Conservation (phyloP, 352 stramenopile genomes). For the Albugo candida region DNA sequence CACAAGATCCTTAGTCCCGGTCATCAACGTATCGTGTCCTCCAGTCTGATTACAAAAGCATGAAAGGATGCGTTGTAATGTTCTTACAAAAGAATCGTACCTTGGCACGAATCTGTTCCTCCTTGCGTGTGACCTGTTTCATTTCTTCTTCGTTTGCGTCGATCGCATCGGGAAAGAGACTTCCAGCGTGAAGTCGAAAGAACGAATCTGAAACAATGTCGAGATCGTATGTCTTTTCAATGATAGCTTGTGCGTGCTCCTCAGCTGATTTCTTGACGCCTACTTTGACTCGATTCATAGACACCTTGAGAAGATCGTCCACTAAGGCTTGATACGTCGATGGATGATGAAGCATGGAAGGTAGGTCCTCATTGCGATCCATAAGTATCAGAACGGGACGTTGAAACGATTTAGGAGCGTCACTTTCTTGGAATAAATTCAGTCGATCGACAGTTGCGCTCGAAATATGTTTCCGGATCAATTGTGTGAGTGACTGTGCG, state of each 20-base stretch:
- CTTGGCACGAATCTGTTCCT: constrained; percentile 55
- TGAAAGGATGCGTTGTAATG: background rate
- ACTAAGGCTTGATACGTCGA: constrained; percentile 89
- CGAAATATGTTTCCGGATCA: constrained; percentile 53
- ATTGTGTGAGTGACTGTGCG: constrained; percentile 80
- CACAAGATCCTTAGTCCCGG: constrained; percentile 66
- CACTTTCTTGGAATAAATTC: background rate
- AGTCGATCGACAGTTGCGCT: background rate
- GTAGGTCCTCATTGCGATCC: constrained; percentile 93
- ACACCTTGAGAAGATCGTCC: constrained; percentile 91
- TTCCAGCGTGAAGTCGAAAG: constrained; percentile 55
- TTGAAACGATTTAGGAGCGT: constrained; percentile 11
- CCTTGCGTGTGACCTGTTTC: constrained; percentile 71
- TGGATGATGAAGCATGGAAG: constrained; percentile 88
- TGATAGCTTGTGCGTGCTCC: constrained; percentile 11
- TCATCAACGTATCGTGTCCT: constrained; percentile 34
- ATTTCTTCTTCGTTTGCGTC: constrained; percentile 79
- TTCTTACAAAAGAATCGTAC: constrained; percentile 5
- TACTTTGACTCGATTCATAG: constrained; percentile 92
- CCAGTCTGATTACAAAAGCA: constrained; percentile 18
- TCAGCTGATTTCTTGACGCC: constrained; percentile 31
- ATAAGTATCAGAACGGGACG: constrained; percentile 92
- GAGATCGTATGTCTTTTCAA: constrained; percentile 63
- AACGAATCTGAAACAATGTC: constrained; percentile 70
- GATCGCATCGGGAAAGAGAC: constrained; percentile 62